Percentiles rank a stretch among this genome's conserved stretches.
These are phyloP conservation scores for Saccharomyces paradoxus DNA, from an alignment of 805 yeast genomes.

Conservation along the genomic window DNA sequence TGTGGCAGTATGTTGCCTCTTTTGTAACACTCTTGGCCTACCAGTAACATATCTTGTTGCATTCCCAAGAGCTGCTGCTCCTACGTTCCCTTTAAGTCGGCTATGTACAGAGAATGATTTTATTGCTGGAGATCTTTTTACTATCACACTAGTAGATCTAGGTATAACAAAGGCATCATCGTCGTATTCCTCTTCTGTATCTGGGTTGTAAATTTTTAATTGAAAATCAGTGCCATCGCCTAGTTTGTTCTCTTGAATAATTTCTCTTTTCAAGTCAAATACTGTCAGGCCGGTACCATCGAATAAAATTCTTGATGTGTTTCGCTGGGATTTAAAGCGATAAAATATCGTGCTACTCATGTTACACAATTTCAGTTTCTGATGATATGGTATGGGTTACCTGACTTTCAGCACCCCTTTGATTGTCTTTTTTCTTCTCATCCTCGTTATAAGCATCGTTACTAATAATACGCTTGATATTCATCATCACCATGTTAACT, in stretches of 20 bases:
- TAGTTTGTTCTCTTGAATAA: conserved; percentile 69
- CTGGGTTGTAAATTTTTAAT: conserved; percentile 61
- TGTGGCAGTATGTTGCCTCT: conserved; percentile 18
- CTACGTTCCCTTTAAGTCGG: conserved; percentile 23
- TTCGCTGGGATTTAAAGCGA: conserved; percentile 75
- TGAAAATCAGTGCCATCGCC: conserved; percentile 83
- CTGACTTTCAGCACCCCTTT: neutral
- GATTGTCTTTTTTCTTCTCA: neutral
- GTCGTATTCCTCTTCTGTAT: conserved; percentile 63
- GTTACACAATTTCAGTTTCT: neutral
- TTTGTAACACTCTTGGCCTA: conserved; percentile 46
- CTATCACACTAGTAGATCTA: conserved; percentile 77
- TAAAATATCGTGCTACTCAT: conserved; percentile 90
- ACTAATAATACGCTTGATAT: neutral
- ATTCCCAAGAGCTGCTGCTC: conserved; percentile 43
- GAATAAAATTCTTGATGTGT: conserved; percentile 68
- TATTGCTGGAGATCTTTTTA: conserved; percentile 65
- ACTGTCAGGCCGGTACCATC: conserved; percentile 97
- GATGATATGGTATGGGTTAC: neutral
- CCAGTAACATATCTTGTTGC: conserved; percentile 69
- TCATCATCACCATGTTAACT: neutral
- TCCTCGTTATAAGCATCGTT: neutral
- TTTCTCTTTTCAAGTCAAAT: conserved; percentile 88
- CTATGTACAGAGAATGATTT: conserved; percentile 22
- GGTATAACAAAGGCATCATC: conserved; percentile 91